Base-by-base conservation (phyloP, 192 early-diverging fungal species). In the Oehlia diaphana region DNA sequence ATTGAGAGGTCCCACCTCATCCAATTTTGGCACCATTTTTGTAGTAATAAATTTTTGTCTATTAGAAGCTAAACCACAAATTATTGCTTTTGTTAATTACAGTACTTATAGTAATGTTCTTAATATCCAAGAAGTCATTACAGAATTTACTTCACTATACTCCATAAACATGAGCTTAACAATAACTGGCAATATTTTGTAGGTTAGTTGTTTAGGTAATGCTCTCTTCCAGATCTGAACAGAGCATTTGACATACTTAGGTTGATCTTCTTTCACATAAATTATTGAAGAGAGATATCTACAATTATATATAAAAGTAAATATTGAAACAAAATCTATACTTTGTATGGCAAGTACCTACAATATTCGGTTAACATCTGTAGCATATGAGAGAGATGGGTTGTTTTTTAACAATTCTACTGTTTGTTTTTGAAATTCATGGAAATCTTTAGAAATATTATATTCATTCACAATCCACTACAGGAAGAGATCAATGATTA, bases 201-300 rank as follows among this genome's bases (percentile, higher is more conserved):
- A 50, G 19, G 31, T 74, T 74, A 74, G 50, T 33, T 9, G 50
- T 74, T 50, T 74, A 53, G 72, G 72, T 7, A 47, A 58, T 9
- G 31, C 50, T 9, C 44, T 50, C 72, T 74, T 74, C 50, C 72
- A 74, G 47, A 50, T 58, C 50, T 74, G 42, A 53, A 58, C 14
- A 21, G 72, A 74, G 31, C 72, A 74, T 74, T 47, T 21, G 42
- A 74, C 31, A 74, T 74, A 74, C 44, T 74, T 50, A 9, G 72
- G 72, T 58, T 74, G 58, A 14, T 47, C 42, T 74, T 74, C 72
- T 53, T 74, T 74, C n/a, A 47, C 42, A 31, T 23, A 74, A n/a
- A 74, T 74, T 74, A 74, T 74, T 16, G 50, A 74, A n/a, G 72
- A 74, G 23, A 74, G 50, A 74, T 50, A 74, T 74, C 72, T 74